A percentile compares a stretch with the other conserved stretches of the same genome.
Evolutionary conservation across 495 filamentous ascomycete species (phyloP).

Genomic region (Xylaria bambusicola): DNA sequence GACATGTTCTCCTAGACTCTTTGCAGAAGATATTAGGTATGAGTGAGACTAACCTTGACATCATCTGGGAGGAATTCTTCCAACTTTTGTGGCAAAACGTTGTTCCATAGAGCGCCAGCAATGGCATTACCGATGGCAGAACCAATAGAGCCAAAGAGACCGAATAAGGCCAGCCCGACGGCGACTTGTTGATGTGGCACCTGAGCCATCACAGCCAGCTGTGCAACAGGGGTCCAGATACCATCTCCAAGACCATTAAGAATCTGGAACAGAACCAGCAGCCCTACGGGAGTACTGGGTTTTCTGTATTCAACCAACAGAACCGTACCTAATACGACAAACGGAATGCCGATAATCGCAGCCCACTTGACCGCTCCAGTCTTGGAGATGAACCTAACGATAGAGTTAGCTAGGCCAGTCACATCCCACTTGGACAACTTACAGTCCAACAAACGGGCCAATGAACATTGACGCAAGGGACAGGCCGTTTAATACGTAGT

Average conservation of each 20-base stretch:
- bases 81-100: slow-evolving; percentile 57
- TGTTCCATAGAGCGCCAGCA: slow-evolving; percentile 66
- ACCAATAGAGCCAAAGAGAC: slow-evolving; percentile 67
- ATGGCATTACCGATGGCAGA: slow-evolving; percentile 67
- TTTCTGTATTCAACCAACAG: slow-evolving; percentile 69
- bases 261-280: slow-evolving; percentile 67
- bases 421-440: slow-evolving; percentile 25
- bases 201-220: slow-evolving; percentile 66
- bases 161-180: slow-evolving; percentile 64
- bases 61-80: slow-evolving; percentile 53
- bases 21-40: slow-evolving; percentile 36
- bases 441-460: slow-evolving; percentile 60
- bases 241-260: slow-evolving; percentile 65
- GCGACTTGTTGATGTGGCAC: slow-evolving; percentile 66
- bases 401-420: neutral
- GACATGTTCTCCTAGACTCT: too few species aligned
- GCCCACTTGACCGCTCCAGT: slow-evolving; percentile 57
- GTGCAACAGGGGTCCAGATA: slow-evolving; percentile 62
- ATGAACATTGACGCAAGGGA: slow-evolving; percentile 69
- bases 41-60: slow-evolving; percentile 5
- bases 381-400: slow-evolving; percentile 13
- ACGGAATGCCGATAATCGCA: slow-evolving; percentile 53
- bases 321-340: slow-evolving; percentile 59
- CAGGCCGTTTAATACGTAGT: slow-evolving; percentile 69
- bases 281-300: slow-evolving; percentile 49